Conservation (phyloP, 208 protist species). For the Trypanosoma brucei region DNA sequence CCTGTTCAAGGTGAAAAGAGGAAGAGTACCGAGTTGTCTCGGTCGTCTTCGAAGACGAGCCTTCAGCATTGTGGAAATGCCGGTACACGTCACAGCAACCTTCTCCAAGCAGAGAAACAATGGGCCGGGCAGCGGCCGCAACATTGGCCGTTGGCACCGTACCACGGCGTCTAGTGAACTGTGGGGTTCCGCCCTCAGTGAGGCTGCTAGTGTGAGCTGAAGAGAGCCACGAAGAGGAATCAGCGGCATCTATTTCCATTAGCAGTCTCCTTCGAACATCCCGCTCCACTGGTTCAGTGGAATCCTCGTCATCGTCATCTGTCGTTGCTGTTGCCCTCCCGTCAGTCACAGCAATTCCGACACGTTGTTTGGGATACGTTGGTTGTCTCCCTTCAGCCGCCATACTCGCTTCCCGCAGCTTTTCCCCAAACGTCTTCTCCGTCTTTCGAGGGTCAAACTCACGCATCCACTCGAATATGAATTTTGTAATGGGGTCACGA, state of each 20-base stretch:
- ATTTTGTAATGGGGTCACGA: conserved; percentile 61
- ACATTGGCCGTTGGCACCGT: not conserved
- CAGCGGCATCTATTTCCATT: conserved; percentile 15
- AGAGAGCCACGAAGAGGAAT: conserved; percentile 35
- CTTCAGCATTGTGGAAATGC: conserved; percentile 4
- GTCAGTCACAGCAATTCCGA: not conserved
- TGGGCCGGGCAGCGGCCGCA: not conserved
- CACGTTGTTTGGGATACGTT: not conserved
- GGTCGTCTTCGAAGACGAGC: conserved; percentile 9
- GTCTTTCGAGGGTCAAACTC: conserved; percentile 33
- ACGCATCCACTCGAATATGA: conserved; percentile 75
- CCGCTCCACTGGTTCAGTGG: not conserved
- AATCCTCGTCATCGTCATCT: conserved; percentile 1
- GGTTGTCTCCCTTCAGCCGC: conserved; percentile 1
- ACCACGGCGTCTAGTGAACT: conserved; percentile 22
- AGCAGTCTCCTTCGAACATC: conserved; percentile 16
- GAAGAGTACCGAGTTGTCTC: conserved; percentile 23
- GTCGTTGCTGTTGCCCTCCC: not conserved
- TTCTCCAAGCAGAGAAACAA: not conserved
- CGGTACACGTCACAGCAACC: not conserved
- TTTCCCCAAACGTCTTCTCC: conserved; percentile 9
- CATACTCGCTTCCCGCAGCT: conserved; percentile 14
- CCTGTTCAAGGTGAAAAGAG: not conserved
- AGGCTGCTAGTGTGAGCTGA: conserved; percentile 46
- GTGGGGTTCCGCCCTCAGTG: conserved; percentile 24